Base-by-base conservation (phyloP, 2,329 filamentous ascomycete genomes). In the Diatrype stigma region DNA sequence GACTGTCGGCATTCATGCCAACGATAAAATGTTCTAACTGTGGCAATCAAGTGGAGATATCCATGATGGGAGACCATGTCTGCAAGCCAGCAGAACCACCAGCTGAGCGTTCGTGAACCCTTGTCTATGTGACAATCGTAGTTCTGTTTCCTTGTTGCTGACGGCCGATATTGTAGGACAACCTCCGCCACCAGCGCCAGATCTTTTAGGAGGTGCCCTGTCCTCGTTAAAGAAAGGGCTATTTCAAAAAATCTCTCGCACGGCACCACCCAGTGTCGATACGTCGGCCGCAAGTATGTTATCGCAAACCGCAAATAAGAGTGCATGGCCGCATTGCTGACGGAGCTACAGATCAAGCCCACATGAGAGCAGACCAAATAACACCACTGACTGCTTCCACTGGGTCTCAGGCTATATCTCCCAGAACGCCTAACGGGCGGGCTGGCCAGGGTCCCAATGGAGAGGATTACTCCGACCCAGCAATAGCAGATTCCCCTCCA, bases 11-110 rank as follows among this genome's bases (percentile, higher is more conserved):
- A 69, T 83, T 92, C 57, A 76, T 94, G 74, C 89, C 90, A 64
- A 85, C 85, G 22, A 89, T 96, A 71, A 96, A 93, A 77, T 96
- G 90, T 71, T 95, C 90, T 48, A 84, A 79, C 73, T 96, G 90
- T 67, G 82, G 84, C 38, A 70, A 75, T 38, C 82, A 92, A 62
- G 89, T 96, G 53, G 86, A 92, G 65, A 94, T 96, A 60, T 86
- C 87, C 38, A 76, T 85, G 68, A 88, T 96, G 86, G 90, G 89
- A 55, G 90, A 95, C 55, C 91, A 96, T 73, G 68, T 89, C 54
- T 96, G 91, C 69, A 68, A 69, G 44, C 72, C 68, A 52, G 53
- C 68, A 55, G 58, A 65, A 50, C 64, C 72, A 53, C 64, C 74
- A 70, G 72, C 73, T 63, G 78, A 79, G 63, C 67, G 80, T 67